These are phyloP conservation scores for Sarocladium brachiariae DNA, from an alignment of 2,329 filamentous ascomycete genomes.

Conservation along the genomic window DNA sequence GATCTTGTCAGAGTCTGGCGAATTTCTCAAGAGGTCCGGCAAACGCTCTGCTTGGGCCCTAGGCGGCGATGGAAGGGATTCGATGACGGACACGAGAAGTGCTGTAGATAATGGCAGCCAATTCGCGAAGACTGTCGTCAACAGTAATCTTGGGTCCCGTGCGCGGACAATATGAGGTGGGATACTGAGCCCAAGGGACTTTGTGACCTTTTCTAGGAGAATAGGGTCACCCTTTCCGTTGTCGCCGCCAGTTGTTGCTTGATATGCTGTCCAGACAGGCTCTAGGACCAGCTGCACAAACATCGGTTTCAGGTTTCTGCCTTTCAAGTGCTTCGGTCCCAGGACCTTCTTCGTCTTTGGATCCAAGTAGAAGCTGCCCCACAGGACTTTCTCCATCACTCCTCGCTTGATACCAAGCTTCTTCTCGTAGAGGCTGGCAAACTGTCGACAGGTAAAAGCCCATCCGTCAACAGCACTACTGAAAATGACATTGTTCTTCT, in stretches of 20 bases:
- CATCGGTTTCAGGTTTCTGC: slow-evolving; percentile 85
- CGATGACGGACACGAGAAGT: slow-evolving; percentile 85
- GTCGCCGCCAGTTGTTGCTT: slow-evolving; percentile 77
- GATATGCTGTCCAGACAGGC: slow-evolving; percentile 92
- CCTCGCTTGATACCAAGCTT: slow-evolving; percentile 91
- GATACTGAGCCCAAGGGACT: slow-evolving; percentile 77
- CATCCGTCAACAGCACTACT: slow-evolving; percentile 97
- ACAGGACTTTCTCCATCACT: slow-evolving; percentile 85
- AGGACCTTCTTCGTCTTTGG: slow-evolving; percentile 95
- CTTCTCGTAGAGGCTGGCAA: slow-evolving; percentile 88
- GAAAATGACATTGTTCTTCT: slow-evolving; percentile 99
- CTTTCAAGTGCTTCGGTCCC: slow-evolving; percentile 86
- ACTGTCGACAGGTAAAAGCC: slow-evolving; percentile 95
- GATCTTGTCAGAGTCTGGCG: slow-evolving; percentile 69
- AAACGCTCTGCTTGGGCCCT: slow-evolving; percentile 73
- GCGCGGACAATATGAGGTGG: slow-evolving; percentile 79
- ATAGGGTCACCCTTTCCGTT: slow-evolving; percentile 75
- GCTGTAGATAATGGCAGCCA: slow-evolving; percentile 94
- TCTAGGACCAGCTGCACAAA: slow-evolving; percentile 96
- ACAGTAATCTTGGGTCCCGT: slow-evolving; percentile 72
- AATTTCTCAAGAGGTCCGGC: slow-evolving; percentile 69
- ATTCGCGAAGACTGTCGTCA: slow-evolving; percentile 78
- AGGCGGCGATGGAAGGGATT: slow-evolving; percentile 80
- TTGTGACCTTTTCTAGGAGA: slow-evolving; percentile 89
- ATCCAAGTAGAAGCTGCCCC: slow-evolving; percentile 95